Evolutionary conservation across 1,284 basidiomycete species (phyloP).

Genomic region (Cutaneotrichosporon mucoides): DNA sequence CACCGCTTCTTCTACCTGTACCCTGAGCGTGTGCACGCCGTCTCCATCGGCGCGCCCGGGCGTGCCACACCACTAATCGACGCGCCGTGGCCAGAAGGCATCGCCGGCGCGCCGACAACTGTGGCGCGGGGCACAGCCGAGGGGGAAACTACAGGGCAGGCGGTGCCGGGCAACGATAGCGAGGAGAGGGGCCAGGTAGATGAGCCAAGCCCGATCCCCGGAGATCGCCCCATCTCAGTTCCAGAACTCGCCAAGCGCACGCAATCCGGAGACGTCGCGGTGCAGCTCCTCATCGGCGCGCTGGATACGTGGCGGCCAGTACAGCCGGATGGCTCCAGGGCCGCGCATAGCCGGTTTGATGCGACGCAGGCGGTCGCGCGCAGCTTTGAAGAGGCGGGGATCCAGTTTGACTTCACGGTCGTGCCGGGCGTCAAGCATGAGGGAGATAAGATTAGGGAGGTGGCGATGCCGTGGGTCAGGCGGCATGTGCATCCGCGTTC

Average conservation of each 20-base stretch:
- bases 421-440: constrained; percentile 15
- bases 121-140: neutral
- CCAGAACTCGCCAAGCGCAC: neutral
- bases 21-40: constrained; percentile 18
- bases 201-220: neutral
- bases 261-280: neutral
- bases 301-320: constrained; percentile 14
- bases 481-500: neutral
- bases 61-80: constrained; percentile 14
- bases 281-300: constrained; percentile 18
- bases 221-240: neutral
- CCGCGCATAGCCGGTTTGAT: constrained; percentile 10
- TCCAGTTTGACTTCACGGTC: constrained; percentile 8
- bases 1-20: constrained; percentile 26
- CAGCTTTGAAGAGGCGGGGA: constrained; percentile 14
- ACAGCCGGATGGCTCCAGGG: constrained; percentile 13
- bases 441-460: constrained; percentile 7
- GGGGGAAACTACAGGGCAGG: neutral
- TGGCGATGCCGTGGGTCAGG: constrained; percentile 17
- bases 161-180: too few relatives aligned
- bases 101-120: constrained; percentile 3
- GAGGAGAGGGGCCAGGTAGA: too few relatives aligned
- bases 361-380: constrained; percentile 13
- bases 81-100: constrained; percentile 17
- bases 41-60: constrained; percentile 24